Evolutionary conservation across 2,329 filamentous ascomycete species (phyloP).

Genomic region (Fusarium protoensiforme): DNA sequence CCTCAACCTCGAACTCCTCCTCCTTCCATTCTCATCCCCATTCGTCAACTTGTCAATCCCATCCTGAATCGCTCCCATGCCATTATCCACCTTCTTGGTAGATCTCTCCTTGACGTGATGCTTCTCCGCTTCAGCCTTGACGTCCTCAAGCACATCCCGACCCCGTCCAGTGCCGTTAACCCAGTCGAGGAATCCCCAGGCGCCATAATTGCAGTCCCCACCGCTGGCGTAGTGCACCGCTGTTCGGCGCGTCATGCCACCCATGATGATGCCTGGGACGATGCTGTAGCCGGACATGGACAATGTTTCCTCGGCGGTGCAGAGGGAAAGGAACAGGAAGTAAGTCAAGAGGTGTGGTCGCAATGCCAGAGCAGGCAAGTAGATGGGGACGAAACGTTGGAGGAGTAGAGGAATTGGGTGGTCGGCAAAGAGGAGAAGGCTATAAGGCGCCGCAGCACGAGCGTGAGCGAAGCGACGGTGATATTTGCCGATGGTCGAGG

Average conservation of each 20-base stretch:
- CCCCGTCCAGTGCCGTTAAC: conserved; percentile 65
- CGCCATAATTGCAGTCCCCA: conserved; percentile 70
- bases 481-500: conserved; percentile 51
- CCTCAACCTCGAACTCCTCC: conserved; percentile 42
- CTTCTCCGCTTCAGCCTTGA: conserved; percentile 67
- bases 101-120: conserved; percentile 60
- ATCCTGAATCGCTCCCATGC: conserved; percentile 47
- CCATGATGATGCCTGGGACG: conserved; percentile 64
- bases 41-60: conserved; percentile 47
- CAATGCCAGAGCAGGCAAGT: conserved; percentile 72
- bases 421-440: conserved; percentile 73
- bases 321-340: conserved; percentile 70
- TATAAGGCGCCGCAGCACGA: conserved; percentile 66
- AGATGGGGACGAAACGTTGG: conserved; percentile 71
- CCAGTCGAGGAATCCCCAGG: conserved; percentile 73
- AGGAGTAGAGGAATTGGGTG: conserved; percentile 74
- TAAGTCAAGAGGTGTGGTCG: conserved; percentile 80
- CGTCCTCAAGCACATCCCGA: conserved; percentile 63
- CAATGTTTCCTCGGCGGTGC: conserved; percentile 74
- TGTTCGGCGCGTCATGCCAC: conserved; percentile 57
- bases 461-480: conserved; percentile 63
- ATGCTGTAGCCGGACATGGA: conserved; percentile 75
- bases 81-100: conserved; percentile 47
- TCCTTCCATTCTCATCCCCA: conserved; percentile 39
- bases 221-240: conserved; percentile 65